These are phyloP conservation scores for Cyclotella kingstonii DNA, from an alignment of 108 stramenopile genomes.

Conservation along the genomic window DNA sequence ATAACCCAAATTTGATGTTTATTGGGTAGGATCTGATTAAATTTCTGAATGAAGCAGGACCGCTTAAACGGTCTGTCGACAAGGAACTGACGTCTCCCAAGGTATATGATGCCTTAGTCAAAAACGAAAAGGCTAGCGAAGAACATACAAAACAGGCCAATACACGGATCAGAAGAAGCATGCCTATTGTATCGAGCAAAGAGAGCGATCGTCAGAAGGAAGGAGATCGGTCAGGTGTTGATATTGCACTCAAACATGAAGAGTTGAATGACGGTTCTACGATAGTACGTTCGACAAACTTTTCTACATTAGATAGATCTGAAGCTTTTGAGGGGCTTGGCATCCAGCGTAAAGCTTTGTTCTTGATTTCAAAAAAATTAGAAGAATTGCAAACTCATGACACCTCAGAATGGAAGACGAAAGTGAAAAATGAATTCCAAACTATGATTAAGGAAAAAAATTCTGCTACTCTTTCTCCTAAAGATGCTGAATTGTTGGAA, in stretches of 20 bases:
- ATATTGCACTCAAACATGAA: background rate
- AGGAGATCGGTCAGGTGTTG: constrained; percentile 1
- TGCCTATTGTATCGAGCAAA: constrained; percentile 22
- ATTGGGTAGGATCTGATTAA: constrained; percentile 33
- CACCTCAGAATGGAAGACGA: constrained; percentile 16
- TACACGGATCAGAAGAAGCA: constrained; percentile 16
- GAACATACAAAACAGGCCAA: constrained; percentile 35
- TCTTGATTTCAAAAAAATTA: constrained; percentile 13
- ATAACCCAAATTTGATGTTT: background rate
- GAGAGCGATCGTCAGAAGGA: background rate
- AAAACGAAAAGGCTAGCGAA: constrained; percentile 10
- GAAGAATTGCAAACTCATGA: background rate
- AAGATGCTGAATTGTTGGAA: constrained; percentile 4
- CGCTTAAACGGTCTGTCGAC: constrained; percentile 39
- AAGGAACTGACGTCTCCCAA: constrained; percentile 46
- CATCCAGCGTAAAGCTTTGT: constrained; percentile 14
- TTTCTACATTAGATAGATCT: constrained; percentile 34
- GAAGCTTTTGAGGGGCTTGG: constrained; percentile 8
- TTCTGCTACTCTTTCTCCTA: background rate
- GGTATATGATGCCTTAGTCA: constrained; percentile 35
- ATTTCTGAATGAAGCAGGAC: constrained; percentile 51
- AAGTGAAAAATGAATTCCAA: constrained; percentile 20
- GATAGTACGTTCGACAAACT: constrained; percentile 45
- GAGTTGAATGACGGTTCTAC: constrained; percentile 32
- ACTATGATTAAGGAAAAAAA: background rate